Base-by-base conservation (phyloP, 345 rosid genomes). In the Salix udensis region DNA sequence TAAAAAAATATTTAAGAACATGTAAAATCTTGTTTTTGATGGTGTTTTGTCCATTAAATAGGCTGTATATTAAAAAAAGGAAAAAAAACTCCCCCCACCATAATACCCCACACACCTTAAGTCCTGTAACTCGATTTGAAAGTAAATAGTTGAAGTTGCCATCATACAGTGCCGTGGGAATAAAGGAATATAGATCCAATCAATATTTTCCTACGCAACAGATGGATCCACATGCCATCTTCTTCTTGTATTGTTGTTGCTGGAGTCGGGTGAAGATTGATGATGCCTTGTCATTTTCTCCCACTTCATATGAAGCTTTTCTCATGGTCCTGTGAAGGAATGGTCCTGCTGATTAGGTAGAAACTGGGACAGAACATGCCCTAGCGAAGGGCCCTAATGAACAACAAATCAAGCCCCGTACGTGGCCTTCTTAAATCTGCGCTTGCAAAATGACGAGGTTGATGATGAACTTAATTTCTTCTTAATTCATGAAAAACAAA, bases 211-310 rank as follows among this genome's bases (percentile, higher is more conserved):
- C 10, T 52, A 52, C n/a, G 58, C 58, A 21, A 7, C 60, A 2
- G 21, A 7, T 53, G 24, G 60, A 19, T 53, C 60, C 24, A 21
- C 24, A 2, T 53, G 60, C 24, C 78, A 52, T 34, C 64, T 58
- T 42, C 65, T 70, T 72, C 65, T 69, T 55, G 46, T 74, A 48
- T 65, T 40, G 53, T 65, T 73, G 50, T 39, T 24, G 72, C 23
- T 21, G 48, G 50, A 16, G 69, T 67, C 68, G 68, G 74, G 72
- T 64, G 83, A 75, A 50, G 50, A 79, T 50, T 67, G 19, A 58
- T 78, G 88, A 58, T 78, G 88, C 81, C 76, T 77, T 46, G 83
- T 83, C 82, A 82, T 74, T 81, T 82, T 85, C 87, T 74, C 50
- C 69, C 68, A 68, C 74, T 72, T 77, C 81, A 53, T 46, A 53